These are phyloP conservation scores for Phyllosticta citribraziliensis DNA, from an alignment of 2,329 filamentous ascomycete species.

Conservation along the genomic window DNA sequence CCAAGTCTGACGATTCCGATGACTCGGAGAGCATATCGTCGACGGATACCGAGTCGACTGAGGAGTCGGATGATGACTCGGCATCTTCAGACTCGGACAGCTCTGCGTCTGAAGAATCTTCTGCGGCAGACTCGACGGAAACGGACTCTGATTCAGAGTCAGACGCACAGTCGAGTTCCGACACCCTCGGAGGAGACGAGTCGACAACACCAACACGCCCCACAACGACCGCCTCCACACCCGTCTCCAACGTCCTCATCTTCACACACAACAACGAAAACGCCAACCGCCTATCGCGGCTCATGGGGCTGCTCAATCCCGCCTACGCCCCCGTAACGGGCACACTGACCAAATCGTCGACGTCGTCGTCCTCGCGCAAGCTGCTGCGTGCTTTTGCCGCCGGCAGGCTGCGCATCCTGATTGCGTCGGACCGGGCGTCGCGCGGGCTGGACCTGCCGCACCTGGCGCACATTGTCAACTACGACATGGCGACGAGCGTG, in stretches of 20 bases:
- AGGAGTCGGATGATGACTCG: slow-evolving; percentile 13
- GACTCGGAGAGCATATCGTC: not conserved
- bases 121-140: not conserved
- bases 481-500: slow-evolving; percentile 75
- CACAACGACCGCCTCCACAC: slow-evolving; percentile 8
- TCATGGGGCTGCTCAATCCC: slow-evolving; percentile 60
- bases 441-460: slow-evolving; percentile 76
- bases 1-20: not conserved
- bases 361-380: slow-evolving; percentile 59
- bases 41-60: slow-evolving; percentile 13
- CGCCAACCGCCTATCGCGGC: slow-evolving; percentile 73
- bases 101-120: not conserved
- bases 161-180: not conserved
- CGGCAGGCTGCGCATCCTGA: slow-evolving; percentile 59
- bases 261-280: slow-evolving; percentile 89
- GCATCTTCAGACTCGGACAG: slow-evolving; percentile 13
- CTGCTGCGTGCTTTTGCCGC: slow-evolving; percentile 57
- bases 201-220: slow-evolving; percentile 6
- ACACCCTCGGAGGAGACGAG: not conserved
- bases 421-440: slow-evolving; percentile 88
- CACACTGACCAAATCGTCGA: slow-evolving; percentile 67
- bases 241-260: slow-evolving; percentile 50
- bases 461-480: slow-evolving; percentile 82
- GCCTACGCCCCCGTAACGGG: slow-evolving; percentile 48
- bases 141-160: slow-evolving; percentile 14